phyloP scores from a whole-genome alignment of 1,284 basidiomycete species.

The Irpex sp. region DNA sequence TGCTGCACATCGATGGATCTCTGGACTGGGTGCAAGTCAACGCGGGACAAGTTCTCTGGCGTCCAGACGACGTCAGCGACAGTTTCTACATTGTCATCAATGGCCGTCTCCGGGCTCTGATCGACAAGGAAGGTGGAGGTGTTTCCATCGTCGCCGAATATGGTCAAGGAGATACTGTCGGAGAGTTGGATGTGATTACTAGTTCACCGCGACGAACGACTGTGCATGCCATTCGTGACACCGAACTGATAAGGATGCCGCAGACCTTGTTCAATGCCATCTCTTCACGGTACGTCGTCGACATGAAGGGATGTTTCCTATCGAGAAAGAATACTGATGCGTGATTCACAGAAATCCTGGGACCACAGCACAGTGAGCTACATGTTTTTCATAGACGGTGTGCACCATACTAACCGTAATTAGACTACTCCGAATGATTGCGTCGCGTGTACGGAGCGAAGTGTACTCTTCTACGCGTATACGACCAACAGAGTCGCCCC shows the following conservation, averaged over 20 bases:
- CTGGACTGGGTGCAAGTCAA: conserved; percentile 98
- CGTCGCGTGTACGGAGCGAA: conserved; percentile 85
- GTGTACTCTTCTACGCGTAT: conserved; percentile 58
- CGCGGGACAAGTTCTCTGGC: conserved; percentile 91
- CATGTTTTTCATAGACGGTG: background rate
- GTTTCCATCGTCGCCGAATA: conserved; percentile 90
- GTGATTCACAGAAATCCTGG: conserved; percentile 72
- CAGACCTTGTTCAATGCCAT: conserved; percentile 98
- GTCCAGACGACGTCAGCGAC: conserved; percentile 86
- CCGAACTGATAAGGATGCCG: conserved; percentile 97
- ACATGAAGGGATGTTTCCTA: conserved; percentile 1
- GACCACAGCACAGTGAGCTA: conserved; percentile 85
- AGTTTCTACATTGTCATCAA: conserved; percentile 99
- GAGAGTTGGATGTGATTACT: conserved; percentile 97
- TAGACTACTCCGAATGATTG: conserved; percentile 88
- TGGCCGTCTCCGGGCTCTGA: conserved; percentile 86
- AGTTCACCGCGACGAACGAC: conserved; percentile 86
- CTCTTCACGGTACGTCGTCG: conserved; percentile 61
- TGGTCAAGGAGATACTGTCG: conserved; percentile 86
- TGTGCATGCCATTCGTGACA: conserved; percentile 96
- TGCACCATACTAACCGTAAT: background rate
- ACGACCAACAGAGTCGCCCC: conserved; percentile 53
- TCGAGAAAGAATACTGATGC: conserved; percentile 7
- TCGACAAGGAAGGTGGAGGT: conserved; percentile 65
- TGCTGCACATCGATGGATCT: conserved; percentile 95